Base-by-base conservation (phyloP, 164 flowering plant species). In the Sedum album region DNA sequence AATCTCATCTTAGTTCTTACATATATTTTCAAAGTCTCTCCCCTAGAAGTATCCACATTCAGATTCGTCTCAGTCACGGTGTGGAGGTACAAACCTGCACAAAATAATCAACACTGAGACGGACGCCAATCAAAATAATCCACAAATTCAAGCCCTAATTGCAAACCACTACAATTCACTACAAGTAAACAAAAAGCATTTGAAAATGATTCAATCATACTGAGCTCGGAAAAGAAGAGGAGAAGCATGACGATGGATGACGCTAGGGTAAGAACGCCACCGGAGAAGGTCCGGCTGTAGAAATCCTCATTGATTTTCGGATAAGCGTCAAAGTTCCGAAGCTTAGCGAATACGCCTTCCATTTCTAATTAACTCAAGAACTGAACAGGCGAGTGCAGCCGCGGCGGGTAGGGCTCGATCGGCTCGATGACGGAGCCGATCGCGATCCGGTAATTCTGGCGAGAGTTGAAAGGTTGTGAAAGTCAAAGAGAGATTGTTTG, bases 271-370 rank as follows among this genome's bases (percentile, higher is more conserved):
- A 85, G 82, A 44, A 86, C 69, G 46, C 87, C 87, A 5, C 90
- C 90, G 72, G 90, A 81, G 44, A 86, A 79, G 1, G 90, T 86
- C 17, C 90, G 76, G 79, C 86, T 82, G 79, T 82, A 84, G 82
- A 86, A 84, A 82, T 85, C 89, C 68, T 85, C 87, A 23, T 84
- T 85, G 76, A 85, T 82, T 74, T 85, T 83, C 6, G 89, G 89
- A 57, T 83, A 83, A 1, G 90, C 88, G 60, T 86, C 90, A 66
- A 86, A 64, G 31, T 70, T 84, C 73, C 86, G 73, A 5, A 86
- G 71, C 75, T 78, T 82, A 72, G 71, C 65, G 71, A 83, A 75
- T 23, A 83, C 30, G 1, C 72, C 64, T 49, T 76, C 82, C 85
- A 79, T 81, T 42, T 41, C 57, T 23, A 23, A 5, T 35, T 7